A percentile compares a stretch with the other conserved stretches of the same genome.
phyloP scores from a whole-genome alignment of 345 rosid species.

The Citrus sinensis region DNA sequence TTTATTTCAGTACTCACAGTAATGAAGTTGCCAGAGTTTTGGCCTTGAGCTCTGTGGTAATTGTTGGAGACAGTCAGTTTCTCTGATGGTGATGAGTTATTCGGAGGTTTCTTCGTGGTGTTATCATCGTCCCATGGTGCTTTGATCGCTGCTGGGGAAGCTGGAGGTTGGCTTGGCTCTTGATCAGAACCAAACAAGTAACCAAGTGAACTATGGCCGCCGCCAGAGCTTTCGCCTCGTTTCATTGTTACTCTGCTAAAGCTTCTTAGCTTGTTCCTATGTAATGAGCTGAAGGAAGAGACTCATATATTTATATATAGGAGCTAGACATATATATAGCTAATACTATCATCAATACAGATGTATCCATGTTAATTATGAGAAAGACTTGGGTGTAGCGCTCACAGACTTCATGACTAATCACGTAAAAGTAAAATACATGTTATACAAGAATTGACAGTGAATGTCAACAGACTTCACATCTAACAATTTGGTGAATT shows the following conservation, averaged over 20 bases:
- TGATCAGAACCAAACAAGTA: conserved; percentile 11
- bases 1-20: neutral
- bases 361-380: no score
- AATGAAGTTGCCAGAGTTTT: conserved; percentile 7
- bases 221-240: conserved; percentile 1
- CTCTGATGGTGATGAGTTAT: neutral
- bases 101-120: conserved; percentile 7
- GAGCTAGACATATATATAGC: neutral
- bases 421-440: no score
- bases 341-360: no score
- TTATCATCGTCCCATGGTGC: conserved; percentile 15
- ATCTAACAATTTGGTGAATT: no score
- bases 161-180: neutral
- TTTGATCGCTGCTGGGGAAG: neutral
- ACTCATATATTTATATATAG: neutral
- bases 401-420: no score
- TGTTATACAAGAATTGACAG: no score
- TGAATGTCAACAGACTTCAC: no score
- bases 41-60: conserved; percentile 8
- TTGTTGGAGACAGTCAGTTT: conserved; percentile 2
- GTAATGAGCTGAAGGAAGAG: neutral
- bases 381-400: no score
- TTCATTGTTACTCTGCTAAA: neutral
- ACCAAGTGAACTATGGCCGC: conserved; percentile 11
- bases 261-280: neutral